Base-by-base conservation (phyloP, 1,284 basidiomycete species). In the Moniliella sp. region DNA sequence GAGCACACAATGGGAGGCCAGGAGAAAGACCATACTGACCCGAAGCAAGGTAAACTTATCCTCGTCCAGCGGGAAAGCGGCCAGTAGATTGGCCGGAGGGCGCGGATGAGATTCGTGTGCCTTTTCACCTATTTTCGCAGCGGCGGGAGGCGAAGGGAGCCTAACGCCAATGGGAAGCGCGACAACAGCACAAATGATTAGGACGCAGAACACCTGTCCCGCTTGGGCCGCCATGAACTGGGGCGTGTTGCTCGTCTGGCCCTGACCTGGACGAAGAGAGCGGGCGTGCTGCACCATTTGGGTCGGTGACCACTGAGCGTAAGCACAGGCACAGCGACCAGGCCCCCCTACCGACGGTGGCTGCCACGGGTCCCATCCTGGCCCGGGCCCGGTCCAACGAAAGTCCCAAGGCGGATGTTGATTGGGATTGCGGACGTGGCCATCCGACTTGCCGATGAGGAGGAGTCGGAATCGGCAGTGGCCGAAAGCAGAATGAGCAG, bases 231-330 rank as follows among this genome's bases (percentile, higher is more conserved):
- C 37, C 11, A 50, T 27, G 27, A 58, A 58, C 1, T 52, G 45
- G 21, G 42, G 48, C 17, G 54, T 50, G 28, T 58, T 58, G 4
- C 48, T 51, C 3, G 48, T 42, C 12, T 44, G 46, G 15, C 44
- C 43, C 1, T 43, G 45, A 18, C 39, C 52, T 4, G 53, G 36
- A 14, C 46, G 41, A 23, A 58, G 32, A 28, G 46, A 50, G 5
- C 55, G 44, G 27, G 49, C 49, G 33, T 58, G 55, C 1, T 46
- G 46, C n/a, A 58, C 35, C 16, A 58, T 52, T 27, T 58, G 55
- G 14, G 50, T 36, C 8, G 55, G 53, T n/a, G 45, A 48, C 3
- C 48, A 44, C 48, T 52, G 4, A 58, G 41, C 21, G 49, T 47
- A 15, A 58, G 32, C 14, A 58, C 34, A 0, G 55, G 55, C 25